Evolutionary conservation across 176 grass and related monocot species (phyloP).

Genomic region (Dendrocalamus sinicus): DNA sequence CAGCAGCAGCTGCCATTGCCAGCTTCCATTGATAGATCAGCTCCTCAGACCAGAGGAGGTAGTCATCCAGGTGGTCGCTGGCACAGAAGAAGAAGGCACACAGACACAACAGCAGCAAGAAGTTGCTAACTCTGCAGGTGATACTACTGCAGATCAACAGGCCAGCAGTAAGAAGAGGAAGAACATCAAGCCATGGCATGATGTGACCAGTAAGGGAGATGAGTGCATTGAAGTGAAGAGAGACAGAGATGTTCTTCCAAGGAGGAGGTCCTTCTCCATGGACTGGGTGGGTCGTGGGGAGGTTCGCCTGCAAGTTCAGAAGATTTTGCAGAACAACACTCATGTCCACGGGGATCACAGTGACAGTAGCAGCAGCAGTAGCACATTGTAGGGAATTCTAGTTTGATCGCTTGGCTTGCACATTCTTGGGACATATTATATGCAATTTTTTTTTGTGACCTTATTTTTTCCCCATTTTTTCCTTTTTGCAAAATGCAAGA

Average conservation of each 20-base stretch:
- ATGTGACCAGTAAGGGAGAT: slow-evolving; percentile 49
- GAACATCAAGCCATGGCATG: background rate
- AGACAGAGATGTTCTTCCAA: slow-evolving; percentile 36
- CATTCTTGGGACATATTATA: background rate
- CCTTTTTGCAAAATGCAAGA: background rate
- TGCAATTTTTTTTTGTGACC: background rate
- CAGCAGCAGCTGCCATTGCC: background rate
- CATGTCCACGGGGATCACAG: slow-evolving; percentile 37
- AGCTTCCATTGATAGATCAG: slow-evolving; percentile 19
- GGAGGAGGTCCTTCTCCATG: slow-evolving; percentile 69
- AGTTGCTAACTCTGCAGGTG: background rate
- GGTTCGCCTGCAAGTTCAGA: slow-evolving; percentile 55
- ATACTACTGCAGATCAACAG: background rate
- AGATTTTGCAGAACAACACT: slow-evolving; percentile 50
- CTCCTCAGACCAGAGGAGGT: slow-evolving; percentile 23
- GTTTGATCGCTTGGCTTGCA: slow-evolving; percentile 1
- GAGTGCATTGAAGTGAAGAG: slow-evolving; percentile 48
- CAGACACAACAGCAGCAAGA: background rate
- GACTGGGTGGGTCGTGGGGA: slow-evolving; percentile 42
- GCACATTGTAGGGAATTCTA: slow-evolving; percentile 2
- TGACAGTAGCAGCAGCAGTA: slow-evolving; percentile 28
- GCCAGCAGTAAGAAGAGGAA: slow-evolving; percentile 2
- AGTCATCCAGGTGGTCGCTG: slow-evolving; percentile 28
- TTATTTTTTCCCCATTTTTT: background rate
- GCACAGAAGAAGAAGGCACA: background rate